Evolutionary conservation across 2,329 filamentous ascomycete genomes (phyloP), one percentile per base, ranked within the genome.

Genomic region (Ceratocystiopsis minuta): DNA sequence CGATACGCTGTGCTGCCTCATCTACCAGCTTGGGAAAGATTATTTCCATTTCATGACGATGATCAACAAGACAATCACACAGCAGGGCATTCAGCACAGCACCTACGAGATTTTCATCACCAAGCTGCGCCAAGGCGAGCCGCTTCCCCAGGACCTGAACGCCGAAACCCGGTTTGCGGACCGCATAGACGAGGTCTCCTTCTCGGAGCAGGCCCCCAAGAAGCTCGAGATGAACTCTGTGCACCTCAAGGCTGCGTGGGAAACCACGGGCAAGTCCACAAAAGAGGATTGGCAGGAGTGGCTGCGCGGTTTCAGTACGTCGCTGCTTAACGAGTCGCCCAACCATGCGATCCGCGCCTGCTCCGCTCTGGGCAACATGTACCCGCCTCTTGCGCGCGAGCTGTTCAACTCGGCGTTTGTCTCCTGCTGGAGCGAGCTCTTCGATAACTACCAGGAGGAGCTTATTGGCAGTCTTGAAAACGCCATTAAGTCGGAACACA

Each of bases 241-340:
- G 48, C 92, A 98, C 64, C 67, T 99, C 17, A 95, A 96, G 60
- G 80, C 81, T 48, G 90, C 92, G 0, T 99, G 90, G 90, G 90
- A 96, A 52, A 90, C 92, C 0, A 86, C 80, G 45, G 86, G 92
- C 46, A 95, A 95, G 55, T 95, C 88, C 0, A 99, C 90, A 11
- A 86, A 87, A 53, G 90, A 99, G 56, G 90, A 99, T 60, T 99
- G 90, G 90, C 84, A 94, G 53, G 90, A 99, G 58, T 99, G 90
- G 90, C 85, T 98, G 60, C 77, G 92, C 46, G 75, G 88, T 24
- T 94, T 98, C 61, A 96, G 88, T 55, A 88, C 94, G 32, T 93
- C 94, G 43, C 68, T 98, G 9, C 69, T 99, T 37, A 84, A 87
- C 47, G 92, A 98, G 56, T 96, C 87, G 2, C 92, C 90, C 3